Evolutionary conservation across 805 yeast genomes (phyloP), one percentile per base, ranked within the genome.

Genomic region (Metschnikowia lachancei): DNA sequence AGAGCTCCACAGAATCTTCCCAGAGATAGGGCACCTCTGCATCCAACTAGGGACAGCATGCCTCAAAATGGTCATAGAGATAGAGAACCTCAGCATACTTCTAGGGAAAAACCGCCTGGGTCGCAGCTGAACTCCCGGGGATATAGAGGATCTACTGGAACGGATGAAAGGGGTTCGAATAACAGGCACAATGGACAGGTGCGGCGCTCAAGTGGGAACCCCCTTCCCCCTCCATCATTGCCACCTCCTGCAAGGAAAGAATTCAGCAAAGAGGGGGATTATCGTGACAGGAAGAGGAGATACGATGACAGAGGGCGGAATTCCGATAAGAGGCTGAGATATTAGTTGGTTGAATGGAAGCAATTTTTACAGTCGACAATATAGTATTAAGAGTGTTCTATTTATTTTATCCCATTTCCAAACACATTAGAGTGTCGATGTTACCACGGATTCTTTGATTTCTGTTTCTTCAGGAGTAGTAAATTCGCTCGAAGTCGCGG

Each of bases 321-420:
- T 4, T 59, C 62, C 43, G 69, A 65, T 36, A 69, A 69, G 46
- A 65, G 61, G 47, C 59, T 55, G 41, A 66, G 62, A 45, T 60
- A 63, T 49, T 65, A 47, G 44, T 16, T 42, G 6, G 13, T 16
- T 33, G 5, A 13, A 9, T n/a, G n/a, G n/a, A n/a, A n/a, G 19
- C 11, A 32, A 16, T 4, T 29, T 12, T 29, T 5, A 11, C 14
- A 12, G 32, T 29, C 32, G 14, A 29, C 13, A 29, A 29, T 7
- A 12, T 29, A 12, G 32, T n/a, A 29, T 29, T n/a, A 6, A 29
- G 4, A 29, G 14, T n/a, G 4, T 4, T 6, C 32, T 29, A 29
- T 29, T 12, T 29, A 29, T n/a, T 12, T n/a, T 29, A 29, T 29
- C 32, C 32, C 32, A 29, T 11, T 12, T 29, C 14, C 32, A 29